These are phyloP conservation scores for Rhytidhysteron rufulum DNA, from an alignment of 2,329 filamentous ascomycete genomes.

Conservation along the genomic window DNA sequence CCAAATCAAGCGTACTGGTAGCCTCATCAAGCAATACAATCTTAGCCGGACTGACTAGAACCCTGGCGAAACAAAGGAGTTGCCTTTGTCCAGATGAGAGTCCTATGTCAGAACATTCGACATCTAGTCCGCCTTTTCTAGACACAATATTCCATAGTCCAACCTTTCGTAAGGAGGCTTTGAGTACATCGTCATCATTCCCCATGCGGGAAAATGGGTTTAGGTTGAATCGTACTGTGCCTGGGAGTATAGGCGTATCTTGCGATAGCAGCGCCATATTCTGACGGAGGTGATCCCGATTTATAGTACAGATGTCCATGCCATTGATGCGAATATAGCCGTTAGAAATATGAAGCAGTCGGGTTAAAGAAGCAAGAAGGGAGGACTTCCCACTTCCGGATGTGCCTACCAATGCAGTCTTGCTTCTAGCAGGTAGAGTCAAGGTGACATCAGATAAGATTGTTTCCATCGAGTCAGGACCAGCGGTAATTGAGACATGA, in stretches of 20 bases:
- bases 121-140: constrained; percentile 8
- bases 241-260: constrained; percentile 46
- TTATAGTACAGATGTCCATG: constrained; percentile 42
- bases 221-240: constrained; percentile 44
- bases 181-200: constrained; percentile 32
- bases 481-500: constrained; percentile 41
- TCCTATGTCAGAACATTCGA: constrained; percentile 2
- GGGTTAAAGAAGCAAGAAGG: constrained; percentile 42
- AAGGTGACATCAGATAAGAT: background rate
- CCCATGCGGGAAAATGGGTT: constrained; percentile 33
- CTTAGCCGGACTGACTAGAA: constrained; percentile 40
- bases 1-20: constrained; percentile 47
- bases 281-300: constrained; percentile 37
- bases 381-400: constrained; percentile 45
- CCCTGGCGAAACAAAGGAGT: constrained; percentile 57
- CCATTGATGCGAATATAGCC: constrained; percentile 46
- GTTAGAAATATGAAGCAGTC: constrained; percentile 38
- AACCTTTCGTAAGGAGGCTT: constrained; percentile 38
- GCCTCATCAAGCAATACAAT: constrained; percentile 16
- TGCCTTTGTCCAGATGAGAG: constrained; percentile 52
- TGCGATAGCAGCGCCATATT: constrained; percentile 46
- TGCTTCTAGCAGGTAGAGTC: background rate
- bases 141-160: constrained; percentile 36
- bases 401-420: constrained; percentile 47
- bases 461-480: background rate